A percentile compares a stretch with the other conserved stretches of the same genome.
Evolutionary conservation across 495 filamentous ascomycete species (phyloP).

Genomic region (Penicillium paradoxum): DNA sequence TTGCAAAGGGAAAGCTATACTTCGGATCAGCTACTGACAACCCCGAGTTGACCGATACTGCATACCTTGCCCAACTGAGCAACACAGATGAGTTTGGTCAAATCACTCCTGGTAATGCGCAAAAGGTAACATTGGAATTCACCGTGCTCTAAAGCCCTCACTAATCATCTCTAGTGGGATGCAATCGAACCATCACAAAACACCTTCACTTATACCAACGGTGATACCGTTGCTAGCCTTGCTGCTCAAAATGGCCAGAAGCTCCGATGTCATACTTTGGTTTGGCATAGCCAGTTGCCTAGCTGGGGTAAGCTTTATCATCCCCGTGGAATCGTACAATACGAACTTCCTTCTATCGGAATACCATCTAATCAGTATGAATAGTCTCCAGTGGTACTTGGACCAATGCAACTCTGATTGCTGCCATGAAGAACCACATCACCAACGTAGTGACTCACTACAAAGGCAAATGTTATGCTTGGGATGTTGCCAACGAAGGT

Average conservation of each 20-base stretch:
- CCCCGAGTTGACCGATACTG: constrained; percentile 43
- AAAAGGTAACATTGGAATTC: constrained; percentile 35
- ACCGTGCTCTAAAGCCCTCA: neutral
- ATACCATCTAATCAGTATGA: constrained; percentile 1
- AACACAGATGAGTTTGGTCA: constrained; percentile 54
- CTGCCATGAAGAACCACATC: constrained; percentile 51
- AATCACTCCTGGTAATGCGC: constrained; percentile 55
- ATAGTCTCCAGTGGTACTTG: constrained; percentile 50
- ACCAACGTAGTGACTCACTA: constrained; percentile 48
- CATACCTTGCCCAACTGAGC: constrained; percentile 41
- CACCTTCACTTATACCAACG: constrained; percentile 46
- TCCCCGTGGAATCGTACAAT: neutral
- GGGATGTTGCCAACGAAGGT: constrained; percentile 44
- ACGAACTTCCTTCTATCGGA: neutral
- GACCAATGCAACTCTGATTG: constrained; percentile 47
- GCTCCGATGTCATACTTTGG: constrained; percentile 56
- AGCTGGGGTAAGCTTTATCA: constrained; percentile 40
- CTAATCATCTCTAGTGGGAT: constrained; percentile 37
- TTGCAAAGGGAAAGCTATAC: constrained; percentile 48
- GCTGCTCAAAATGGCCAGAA: constrained; percentile 51
- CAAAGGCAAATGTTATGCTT: constrained; percentile 49
- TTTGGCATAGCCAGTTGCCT: constrained; percentile 59
- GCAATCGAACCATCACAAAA: constrained; percentile 45
- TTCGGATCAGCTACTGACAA: constrained; percentile 60
- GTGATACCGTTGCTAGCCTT: constrained; percentile 46